Evolutionary conservation across 2,329 filamentous ascomycete genomes (phyloP), one percentile per base, ranked within the genome.

Genomic region (Cordyceps farinosa): DNA sequence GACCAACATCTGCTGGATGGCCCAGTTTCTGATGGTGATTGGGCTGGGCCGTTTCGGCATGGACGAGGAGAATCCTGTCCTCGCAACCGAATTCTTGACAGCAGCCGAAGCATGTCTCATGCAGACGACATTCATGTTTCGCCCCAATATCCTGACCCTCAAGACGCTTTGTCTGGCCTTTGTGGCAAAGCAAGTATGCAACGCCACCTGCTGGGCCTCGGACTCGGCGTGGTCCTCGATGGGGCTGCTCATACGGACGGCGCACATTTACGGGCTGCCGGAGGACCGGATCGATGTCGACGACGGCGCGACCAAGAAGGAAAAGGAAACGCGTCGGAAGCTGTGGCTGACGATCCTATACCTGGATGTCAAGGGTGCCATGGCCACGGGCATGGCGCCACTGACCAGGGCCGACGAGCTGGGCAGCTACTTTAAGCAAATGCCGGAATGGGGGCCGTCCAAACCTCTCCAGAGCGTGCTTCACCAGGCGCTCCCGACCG

Each of bases 41-140:
- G 74, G 74, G 1, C 67, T 76, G 2, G 74, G 74, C 2, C 72
- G 72, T 42, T 75, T 74, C 64, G 70, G 69, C 7, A 70, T 70
- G 2, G 65, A 68, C 1, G 72, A 73, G 22, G 72, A 75, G 51
- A 70, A 73, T 13, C 70, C 71, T 30, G 13, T 22, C 11, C 67
- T 70, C 22, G 74, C 73, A 3, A 73, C 70, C 1, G 72, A 76
- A 62, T 68, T 76, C 34, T 74, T 76, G 72, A 72, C 75, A 69
- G 74, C 73, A 3, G 71, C 74, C 10, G 74, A 76, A 58, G 73
- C 74, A 0, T 76, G 74, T 40, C 68, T 76, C 5, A 73, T 74
- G 70, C 74, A 76, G 66, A 76, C 74, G 3, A 73, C 73, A 1
- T 75, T 75, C 63, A 76, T 75, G 70, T 75, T 75, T 54, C 73